A percentile compares a stretch with the other conserved stretches of the same genome.
phyloP scores from a whole-genome alignment of 2,329 filamentous ascomycete genomes.

The Alternaria arbusti region DNA sequence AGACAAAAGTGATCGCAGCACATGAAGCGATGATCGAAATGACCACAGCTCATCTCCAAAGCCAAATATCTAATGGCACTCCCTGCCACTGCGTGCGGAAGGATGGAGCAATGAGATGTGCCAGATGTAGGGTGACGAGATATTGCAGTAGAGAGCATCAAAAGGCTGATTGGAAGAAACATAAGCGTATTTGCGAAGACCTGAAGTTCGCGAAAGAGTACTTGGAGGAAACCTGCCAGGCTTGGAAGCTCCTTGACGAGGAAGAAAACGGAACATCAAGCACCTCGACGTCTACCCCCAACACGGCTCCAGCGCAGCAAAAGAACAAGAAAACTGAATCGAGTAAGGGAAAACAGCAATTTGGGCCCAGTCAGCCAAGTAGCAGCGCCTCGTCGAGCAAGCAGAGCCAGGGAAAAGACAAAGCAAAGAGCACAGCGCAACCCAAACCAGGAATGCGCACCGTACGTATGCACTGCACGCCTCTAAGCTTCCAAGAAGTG shows the following conservation, averaged over 20 bases:
- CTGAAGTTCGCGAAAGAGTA: background rate
- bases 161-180: background rate
- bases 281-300: background rate
- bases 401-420: background rate
- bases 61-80: background rate
- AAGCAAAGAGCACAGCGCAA: background rate
- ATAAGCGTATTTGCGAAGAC: background rate
- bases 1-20: background rate
- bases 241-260: background rate
- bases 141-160: background rate
- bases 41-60: background rate
- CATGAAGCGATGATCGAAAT: background rate
- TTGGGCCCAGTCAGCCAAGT: background rate
- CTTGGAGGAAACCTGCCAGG: background rate
- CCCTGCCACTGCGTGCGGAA: background rate
- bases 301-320: background rate
- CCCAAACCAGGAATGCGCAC: background rate
- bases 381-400: background rate
- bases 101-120: background rate
- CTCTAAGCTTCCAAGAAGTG: background rate
- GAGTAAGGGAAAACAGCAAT: background rate
- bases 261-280: background rate
- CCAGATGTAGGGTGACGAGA: background rate
- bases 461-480: background rate
- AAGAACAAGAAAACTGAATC: background rate